Evolutionary conservation across 768 basidiomycete genomes (phyloP).

Genomic region (Rhodotorula sphaerocarpa): DNA sequence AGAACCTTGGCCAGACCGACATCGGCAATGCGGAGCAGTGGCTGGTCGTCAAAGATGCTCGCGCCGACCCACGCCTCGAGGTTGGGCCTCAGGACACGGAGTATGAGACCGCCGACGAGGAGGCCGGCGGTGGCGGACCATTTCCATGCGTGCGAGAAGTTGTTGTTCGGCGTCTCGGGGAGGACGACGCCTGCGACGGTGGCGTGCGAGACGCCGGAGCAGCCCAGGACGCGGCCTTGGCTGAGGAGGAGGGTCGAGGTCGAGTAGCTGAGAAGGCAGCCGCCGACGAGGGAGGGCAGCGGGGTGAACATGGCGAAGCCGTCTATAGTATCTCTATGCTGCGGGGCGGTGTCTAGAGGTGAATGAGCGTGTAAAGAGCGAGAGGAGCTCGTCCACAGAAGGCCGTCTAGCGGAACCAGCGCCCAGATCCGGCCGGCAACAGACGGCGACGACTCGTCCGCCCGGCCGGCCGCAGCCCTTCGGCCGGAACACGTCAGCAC

Average conservation of each 20-base stretch:
- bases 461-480: too few relatives aligned
- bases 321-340: too few relatives aligned
- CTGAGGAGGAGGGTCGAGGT: slow-evolving; percentile 40
- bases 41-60: slow-evolving; percentile 17
- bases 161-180: background rate
- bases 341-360: too few relatives aligned
- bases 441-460: too few relatives aligned
- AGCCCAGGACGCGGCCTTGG: slow-evolving; percentile 43
- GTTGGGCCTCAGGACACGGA: background rate
- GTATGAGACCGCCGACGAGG: background rate
- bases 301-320: slow-evolving; percentile 22
- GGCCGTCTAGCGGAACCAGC: too few relatives aligned
- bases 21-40: slow-evolving; percentile 10
- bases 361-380: too few relatives aligned
- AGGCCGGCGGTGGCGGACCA: background rate
- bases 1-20: slow-evolving; percentile 28
- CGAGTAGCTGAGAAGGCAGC: slow-evolving; percentile 41
- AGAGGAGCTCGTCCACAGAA: too few relatives aligned
- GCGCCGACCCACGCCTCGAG: slow-evolving; percentile 1
- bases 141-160: slow-evolving; percentile 3
- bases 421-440: too few relatives aligned
- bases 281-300: slow-evolving; percentile 38
- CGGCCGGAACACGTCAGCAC: too few relatives aligned
- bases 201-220: slow-evolving; percentile 41
- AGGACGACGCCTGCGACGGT: slow-evolving; percentile 9